Evolutionary conservation across 805 yeast genomes (phyloP).

Genomic region (Kodamaea leandrae): DNA sequence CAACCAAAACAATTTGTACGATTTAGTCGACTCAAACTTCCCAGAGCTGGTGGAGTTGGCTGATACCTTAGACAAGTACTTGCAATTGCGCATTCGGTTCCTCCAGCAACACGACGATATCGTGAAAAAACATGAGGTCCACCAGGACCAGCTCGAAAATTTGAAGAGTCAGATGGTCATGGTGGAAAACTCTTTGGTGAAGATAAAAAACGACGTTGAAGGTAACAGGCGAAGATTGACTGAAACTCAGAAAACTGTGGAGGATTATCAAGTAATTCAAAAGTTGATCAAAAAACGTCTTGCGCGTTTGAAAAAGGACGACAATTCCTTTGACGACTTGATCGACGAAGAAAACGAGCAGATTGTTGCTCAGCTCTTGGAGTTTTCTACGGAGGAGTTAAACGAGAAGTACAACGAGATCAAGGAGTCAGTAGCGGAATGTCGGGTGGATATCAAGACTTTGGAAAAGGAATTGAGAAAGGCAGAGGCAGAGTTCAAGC

Average conservation of each 20-base stretch:
- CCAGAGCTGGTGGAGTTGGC: slow-evolving; percentile 81
- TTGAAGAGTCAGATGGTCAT: slow-evolving; percentile 17
- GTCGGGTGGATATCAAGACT: slow-evolving; percentile 8
- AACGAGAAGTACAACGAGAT: slow-evolving; percentile 13
- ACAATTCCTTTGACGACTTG: slow-evolving; percentile 17
- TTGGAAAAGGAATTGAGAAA: slow-evolving; percentile 10
- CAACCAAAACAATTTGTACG: slow-evolving; percentile 47
- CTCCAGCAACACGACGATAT: slow-evolving; percentile 22
- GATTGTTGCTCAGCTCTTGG: slow-evolving; percentile 12
- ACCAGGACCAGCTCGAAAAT: slow-evolving; percentile 15
- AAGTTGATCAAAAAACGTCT: slow-evolving; percentile 14
- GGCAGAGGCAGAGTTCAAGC: slow-evolving; percentile 12
- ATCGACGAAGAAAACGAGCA: slow-evolving; percentile 17
- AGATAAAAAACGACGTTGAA: slow-evolving; percentile 21
- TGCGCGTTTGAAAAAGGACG: slow-evolving; percentile 17
- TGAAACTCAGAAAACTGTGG: slow-evolving; percentile 9
- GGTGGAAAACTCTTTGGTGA: slow-evolving; percentile 17
- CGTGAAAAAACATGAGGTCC: slow-evolving; percentile 18
- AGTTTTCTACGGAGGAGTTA: slow-evolving; percentile 13
- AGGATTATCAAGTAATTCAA: slow-evolving; percentile 16
- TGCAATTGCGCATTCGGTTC: slow-evolving; percentile 43
- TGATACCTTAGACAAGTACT: slow-evolving; percentile 51
- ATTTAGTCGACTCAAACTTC: slow-evolving; percentile 61
- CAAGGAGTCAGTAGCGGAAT: slow-evolving; percentile 7
- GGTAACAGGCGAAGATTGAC: slow-evolving; percentile 11